Conservation (phyloP, 164 flowering plant genomes). For the Sedum album region DNA sequence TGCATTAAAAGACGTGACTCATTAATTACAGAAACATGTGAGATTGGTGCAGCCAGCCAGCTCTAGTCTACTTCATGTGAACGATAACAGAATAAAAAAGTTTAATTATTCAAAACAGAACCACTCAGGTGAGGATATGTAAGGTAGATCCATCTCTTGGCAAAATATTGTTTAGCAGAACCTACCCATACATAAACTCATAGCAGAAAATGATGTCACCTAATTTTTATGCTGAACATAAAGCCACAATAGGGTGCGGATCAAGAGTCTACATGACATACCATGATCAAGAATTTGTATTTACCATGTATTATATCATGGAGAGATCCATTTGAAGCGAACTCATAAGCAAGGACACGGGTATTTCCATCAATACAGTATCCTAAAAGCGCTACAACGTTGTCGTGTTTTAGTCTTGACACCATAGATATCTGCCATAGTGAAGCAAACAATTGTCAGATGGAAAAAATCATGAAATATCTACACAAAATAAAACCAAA, state of each 20-base stretch:
- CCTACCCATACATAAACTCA: background rate
- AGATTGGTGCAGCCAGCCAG: no score
- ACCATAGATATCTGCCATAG: constrained; percentile 72
- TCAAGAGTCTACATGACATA: no score
- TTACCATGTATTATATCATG: constrained; percentile 91
- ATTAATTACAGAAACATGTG: no score
- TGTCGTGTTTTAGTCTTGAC: constrained; percentile 74
- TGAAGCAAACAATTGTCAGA: background rate
- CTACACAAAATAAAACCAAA: background rate
- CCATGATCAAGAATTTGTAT: background rate
- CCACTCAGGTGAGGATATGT: background rate
- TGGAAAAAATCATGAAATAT: background rate
- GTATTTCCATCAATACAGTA: constrained; percentile 74
- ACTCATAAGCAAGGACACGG: constrained; percentile 76
- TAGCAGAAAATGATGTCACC: no score
- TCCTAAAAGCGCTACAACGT: constrained; percentile 66
- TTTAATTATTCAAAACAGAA: background rate
- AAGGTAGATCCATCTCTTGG: background rate
- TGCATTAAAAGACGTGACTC: background rate
- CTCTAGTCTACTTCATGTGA: no score
- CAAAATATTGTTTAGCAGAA: background rate
- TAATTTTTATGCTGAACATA: no score
- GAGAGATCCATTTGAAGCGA: constrained; percentile 85
- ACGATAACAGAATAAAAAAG: no score
- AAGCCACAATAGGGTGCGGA: no score